Base-by-base conservation (phyloP, 176 grass and related monocot species). In the Avena eriantha region DNA sequence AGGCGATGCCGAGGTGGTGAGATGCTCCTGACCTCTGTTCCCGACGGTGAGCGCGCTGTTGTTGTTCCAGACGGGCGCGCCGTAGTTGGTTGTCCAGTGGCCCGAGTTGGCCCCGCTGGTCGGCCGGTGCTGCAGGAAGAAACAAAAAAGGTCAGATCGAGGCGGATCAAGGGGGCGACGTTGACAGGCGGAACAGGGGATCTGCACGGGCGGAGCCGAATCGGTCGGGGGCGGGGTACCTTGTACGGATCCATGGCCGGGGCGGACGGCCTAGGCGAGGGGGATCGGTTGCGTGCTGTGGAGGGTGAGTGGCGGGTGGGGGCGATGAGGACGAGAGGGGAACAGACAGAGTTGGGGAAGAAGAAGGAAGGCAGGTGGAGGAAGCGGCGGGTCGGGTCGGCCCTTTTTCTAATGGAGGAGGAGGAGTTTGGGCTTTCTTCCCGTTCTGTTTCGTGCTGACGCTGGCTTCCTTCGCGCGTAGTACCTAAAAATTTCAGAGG, bases 31-130 rank as follows among this genome's bases (percentile, higher is more conserved):
- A 56, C 54, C 54, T 94, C 92, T 78, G 26, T 61, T 46, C 16
- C 95, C 92, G 64, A 97, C 92, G 48, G 95, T 97, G 21, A 97
- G 76, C 0, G 95, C 78, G 23, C 82, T 89, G 85, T 97, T 97
- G 88, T 94, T 97, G 86, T 94, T 97, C 95, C 90, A 97, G 57
- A 97, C 64, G 0, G 92, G 90, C 5, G 88, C 87, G 80, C 95
- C 95, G 33, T 89, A 94, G 83, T 97, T 97, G 72, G 95, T 94
- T 51, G 95, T 93, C 92, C 90, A 97, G 84, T 91, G 84, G 56
- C 41, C 69, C 15, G 92, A 79, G 78, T 84, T 97, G 84, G 73
- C 79, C 29, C 50, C 82, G 77, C 90, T 97, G 5, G 90, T 89
- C 16, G 95, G 92, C 1, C 92, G 89, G 61, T 89, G 55, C 94